These are phyloP conservation scores for Russula emetica DNA, from an alignment of 768 basidiomycete genomes.

Conservation along the genomic window DNA sequence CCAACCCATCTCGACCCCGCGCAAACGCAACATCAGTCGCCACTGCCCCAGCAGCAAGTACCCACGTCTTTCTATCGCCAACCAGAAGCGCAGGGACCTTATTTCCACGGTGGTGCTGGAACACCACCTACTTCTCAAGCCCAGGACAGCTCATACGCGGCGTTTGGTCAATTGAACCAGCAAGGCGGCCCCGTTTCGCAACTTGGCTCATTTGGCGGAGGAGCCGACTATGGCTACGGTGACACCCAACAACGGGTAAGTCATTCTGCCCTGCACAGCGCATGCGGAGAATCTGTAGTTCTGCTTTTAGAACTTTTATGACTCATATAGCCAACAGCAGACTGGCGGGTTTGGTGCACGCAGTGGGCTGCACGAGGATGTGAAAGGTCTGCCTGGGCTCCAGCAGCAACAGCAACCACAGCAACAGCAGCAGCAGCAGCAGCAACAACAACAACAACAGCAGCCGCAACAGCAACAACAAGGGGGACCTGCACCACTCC, in stretches of 20 bases:
- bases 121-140: slow-evolving; percentile 67
- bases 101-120: slow-evolving; percentile 60
- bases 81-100: slow-evolving; percentile 50
- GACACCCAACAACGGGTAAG: slow-evolving; percentile 61
- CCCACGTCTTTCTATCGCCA: slow-evolving; percentile 68
- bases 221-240: slow-evolving; percentile 61
- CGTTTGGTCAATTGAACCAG: slow-evolving; percentile 60
- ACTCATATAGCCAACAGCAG: slow-evolving; percentile 54
- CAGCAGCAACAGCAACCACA: slow-evolving; percentile 55
- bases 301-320: slow-evolving; percentile 62
- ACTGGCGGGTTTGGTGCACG: slow-evolving; percentile 62
- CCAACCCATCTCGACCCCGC: slow-evolving; percentile 62
- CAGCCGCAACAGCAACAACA: slow-evolving; percentile 42
- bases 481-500: slow-evolving; percentile 50
- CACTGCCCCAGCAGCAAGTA: slow-evolving; percentile 37
- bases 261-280: slow-evolving; percentile 14
- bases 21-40: slow-evolving; percentile 41
- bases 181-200: slow-evolving; percentile 45
- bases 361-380: slow-evolving; percentile 68
- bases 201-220: slow-evolving; percentile 49
- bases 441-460: slow-evolving; percentile 44
- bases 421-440: slow-evolving; percentile 53
- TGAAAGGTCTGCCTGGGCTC: slow-evolving; percentile 60
- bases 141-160: slow-evolving; percentile 58
- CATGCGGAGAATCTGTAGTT: slow-evolving; percentile 27